A percentile compares a stretch with the other conserved stretches of the same genome.
phyloP scores from a whole-genome alignment of 2,329 filamentous ascomycete genomes.

The Trichophyton mentagrophytes region DNA sequence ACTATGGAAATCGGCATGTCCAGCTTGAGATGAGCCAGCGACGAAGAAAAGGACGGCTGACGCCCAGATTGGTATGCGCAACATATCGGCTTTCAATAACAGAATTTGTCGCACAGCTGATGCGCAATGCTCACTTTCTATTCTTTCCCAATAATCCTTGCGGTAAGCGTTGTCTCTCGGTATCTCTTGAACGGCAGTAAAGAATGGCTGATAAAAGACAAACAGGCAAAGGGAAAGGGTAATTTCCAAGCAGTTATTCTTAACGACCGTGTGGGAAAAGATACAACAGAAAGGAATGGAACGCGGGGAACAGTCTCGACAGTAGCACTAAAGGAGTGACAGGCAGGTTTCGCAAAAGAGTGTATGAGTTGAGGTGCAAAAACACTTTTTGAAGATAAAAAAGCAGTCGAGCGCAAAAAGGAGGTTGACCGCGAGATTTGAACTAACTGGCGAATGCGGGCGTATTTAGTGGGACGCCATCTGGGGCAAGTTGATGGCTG shows the following conservation, averaged over 20 bases:
- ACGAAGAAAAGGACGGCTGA: conserved; percentile 2
- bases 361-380: neutral
- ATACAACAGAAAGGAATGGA: conserved; percentile 1
- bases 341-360: conserved; percentile 3
- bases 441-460: neutral
- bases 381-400: neutral
- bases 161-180: neutral
- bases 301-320: neutral
- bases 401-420: neutral
- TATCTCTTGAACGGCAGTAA: neutral
- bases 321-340: conserved; percentile 2
- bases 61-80: neutral
- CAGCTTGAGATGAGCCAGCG: neutral
- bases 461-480: conserved; percentile 1
- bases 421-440: neutral
- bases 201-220: neutral
- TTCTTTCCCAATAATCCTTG: neutral
- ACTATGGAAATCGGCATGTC: conserved; percentile 13
- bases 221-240: neutral
- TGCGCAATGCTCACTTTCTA: neutral
- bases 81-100: neutral
- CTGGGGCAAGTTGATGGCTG: neutral
- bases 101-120: neutral
- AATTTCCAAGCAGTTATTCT: neutral
- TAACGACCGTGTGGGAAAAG: neutral